These are phyloP conservation scores for Elymus sibiricus DNA, from an alignment of 176 grass and related monocot species.

Conservation along the genomic window DNA sequence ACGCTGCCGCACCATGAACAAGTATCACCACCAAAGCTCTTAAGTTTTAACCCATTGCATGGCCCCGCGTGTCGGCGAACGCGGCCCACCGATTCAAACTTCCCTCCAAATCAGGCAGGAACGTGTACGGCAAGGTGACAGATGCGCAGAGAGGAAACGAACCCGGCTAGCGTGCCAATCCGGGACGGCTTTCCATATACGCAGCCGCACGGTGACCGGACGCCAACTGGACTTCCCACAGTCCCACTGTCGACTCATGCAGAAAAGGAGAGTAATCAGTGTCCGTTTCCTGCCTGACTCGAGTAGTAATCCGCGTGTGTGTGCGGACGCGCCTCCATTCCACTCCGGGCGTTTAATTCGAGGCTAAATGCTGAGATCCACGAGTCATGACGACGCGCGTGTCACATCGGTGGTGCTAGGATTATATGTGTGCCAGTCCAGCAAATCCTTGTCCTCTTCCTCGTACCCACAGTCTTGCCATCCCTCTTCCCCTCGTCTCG, in stretches of 20 bases:
- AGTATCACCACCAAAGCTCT: too few relatives aligned
- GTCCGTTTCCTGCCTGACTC: not conserved
- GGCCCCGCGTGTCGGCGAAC: not conserved
- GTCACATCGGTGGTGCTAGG: constrained; percentile 15
- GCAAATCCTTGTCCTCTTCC: constrained; percentile 14
- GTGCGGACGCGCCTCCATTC: too few relatives aligned
- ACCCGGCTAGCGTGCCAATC: not conserved
- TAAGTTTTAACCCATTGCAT: not conserved
- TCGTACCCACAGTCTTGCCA: not conserved
- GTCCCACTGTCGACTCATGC: not conserved
- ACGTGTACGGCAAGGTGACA: not conserved
- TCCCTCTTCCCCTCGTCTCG: constrained; percentile 32
- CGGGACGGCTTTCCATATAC: constrained; percentile 31
- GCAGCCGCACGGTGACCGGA: not conserved
- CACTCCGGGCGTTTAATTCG: constrained; percentile 39
- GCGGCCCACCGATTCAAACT: constrained; percentile 9
- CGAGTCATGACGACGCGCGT: not conserved
- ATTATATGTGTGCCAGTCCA: not conserved
- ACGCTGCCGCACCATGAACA: too few relatives aligned
- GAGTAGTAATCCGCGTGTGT: not conserved
- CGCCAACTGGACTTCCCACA: constrained; percentile 29
- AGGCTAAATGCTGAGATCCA: constrained; percentile 16
- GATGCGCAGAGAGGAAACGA: not conserved
- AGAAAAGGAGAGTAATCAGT: constrained; percentile 29
- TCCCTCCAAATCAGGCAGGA: constrained; percentile 40